Percentiles rank a stretch among this genome's conserved stretches.
phyloP scores from a whole-genome alignment of 2,329 filamentous ascomycete genomes.

The Botryotinia convoluta region DNA sequence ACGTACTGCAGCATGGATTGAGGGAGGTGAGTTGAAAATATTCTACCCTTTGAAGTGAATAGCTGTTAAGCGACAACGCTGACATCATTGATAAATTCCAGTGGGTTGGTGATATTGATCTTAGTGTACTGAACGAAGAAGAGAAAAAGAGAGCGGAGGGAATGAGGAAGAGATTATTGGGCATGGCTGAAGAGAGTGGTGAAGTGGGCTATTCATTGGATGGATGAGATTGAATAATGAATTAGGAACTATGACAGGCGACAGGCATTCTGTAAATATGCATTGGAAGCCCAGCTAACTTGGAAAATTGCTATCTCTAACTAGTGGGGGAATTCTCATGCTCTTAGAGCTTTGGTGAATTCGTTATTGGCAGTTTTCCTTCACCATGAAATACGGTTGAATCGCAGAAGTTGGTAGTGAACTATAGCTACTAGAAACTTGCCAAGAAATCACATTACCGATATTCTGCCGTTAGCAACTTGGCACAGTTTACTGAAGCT shows the following conservation, averaged over 20 bases:
- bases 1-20: conserved; percentile 73
- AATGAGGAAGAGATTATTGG: conserved; percentile 63
- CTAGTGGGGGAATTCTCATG: background rate
- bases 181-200: conserved; percentile 57
- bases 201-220: conserved; percentile 63
- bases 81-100: background rate
- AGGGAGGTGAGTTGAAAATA: conserved; percentile 41
- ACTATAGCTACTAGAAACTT: background rate
- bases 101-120: conserved; percentile 61
- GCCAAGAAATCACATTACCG: background rate
- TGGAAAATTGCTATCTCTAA: too few species aligned
- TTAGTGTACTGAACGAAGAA: conserved; percentile 44
- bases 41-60: background rate
- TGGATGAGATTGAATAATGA: conserved; percentile 41
- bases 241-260: background rate
- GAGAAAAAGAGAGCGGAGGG: conserved; percentile 52
- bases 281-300: background rate
- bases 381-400: background rate
- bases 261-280: too few species aligned
- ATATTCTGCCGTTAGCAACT: too few species aligned
- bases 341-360: background rate
- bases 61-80: background rate
- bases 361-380: background rate
- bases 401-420: background rate
- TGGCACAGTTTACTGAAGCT: background rate